Evolutionary conservation across 164 flowering plant species (phyloP), one percentile per base, ranked within the genome.

Genomic region (Nymphaea thermarum): DNA sequence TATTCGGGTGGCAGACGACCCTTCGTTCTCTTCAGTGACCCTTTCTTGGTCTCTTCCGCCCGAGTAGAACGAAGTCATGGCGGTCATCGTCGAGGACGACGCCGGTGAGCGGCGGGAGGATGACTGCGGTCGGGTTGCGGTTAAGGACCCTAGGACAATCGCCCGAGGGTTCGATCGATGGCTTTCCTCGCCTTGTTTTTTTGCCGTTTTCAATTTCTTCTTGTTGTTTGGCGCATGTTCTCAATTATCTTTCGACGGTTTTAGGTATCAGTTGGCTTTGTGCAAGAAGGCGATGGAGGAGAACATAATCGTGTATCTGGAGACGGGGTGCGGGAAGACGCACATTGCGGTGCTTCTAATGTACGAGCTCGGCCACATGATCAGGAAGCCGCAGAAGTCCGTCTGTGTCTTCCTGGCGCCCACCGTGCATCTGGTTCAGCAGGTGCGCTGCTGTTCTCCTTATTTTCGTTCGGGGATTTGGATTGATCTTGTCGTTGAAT

Each of bases 291-390:
- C 98, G 3, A 42, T 89, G 72, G 80, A 83, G 57, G 94, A 87
- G 81, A 95, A 95, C 70, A 71, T 85, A 11, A 84, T 95, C 44
- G 98, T 90, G 44, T 93, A 84, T 78, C 57, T 95, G 77, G 98
- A 80, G 75, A 95, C 99, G 0, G 99, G 99, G 42, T 86, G 89
- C 67, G 99, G 99, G 67, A 95, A 95, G 79, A 95, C 99, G 25
- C 98, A 84, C 70, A 92, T 95, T 47, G 91, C 98, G 0, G 87
- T 89, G 65, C 72, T 95, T 71, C 88, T 95, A 18, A 95, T 95
- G 0, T 73, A 80, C 59, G 96, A 88, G 77, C 72, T 92, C 70
- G 74, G 86, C 44, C 91, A 85, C 76, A 80, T 90, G 74, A 86
- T 92, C 43, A 70, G 75, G 72, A 89, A 81, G 59, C 98, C 99